Evolutionary conservation across 495 filamentous ascomycete genomes (phyloP).

Genomic region (Platismatia glauca): DNA sequence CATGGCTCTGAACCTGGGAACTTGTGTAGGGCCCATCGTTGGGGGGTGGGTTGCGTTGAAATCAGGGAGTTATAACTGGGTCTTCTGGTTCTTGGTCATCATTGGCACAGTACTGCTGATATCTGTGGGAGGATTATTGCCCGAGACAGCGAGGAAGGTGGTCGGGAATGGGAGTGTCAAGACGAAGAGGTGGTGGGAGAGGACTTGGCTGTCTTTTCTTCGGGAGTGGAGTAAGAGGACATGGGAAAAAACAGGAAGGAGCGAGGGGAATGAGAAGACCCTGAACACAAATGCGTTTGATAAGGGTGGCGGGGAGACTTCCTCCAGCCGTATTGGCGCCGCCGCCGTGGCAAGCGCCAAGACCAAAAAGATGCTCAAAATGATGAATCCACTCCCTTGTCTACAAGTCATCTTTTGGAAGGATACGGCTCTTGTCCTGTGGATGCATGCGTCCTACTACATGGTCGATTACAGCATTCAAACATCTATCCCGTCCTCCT

Average conservation of each 20-base stretch:
- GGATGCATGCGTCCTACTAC: constrained; percentile 34
- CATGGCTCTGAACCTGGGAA: constrained; percentile 18
- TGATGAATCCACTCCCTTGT: constrained; percentile 27
- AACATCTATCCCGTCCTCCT: constrained; percentile 29
- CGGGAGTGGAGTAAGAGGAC: constrained; percentile 4
- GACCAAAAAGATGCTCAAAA: constrained; percentile 18
- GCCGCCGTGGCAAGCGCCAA: not conserved
- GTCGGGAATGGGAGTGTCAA: constrained; percentile 54
- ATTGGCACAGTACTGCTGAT: constrained; percentile 24
- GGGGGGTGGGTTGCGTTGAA: constrained; percentile 19
- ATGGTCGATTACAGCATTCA: constrained; percentile 34
- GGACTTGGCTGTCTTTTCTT: not conserved
- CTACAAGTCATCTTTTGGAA: constrained; percentile 45
- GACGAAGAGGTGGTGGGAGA: constrained; percentile 24
- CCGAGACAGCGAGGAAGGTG: constrained; percentile 62
- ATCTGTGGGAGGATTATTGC: constrained; percentile 45
- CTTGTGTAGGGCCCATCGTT: constrained; percentile 22
- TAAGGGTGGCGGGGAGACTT: not conserved
- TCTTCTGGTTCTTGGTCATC: constrained; percentile 20
- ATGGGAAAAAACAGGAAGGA: constrained; percentile 9
- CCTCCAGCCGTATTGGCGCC: not conserved
- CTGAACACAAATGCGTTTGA: not conserved
- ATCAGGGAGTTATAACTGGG: constrained; percentile 15
- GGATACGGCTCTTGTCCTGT: constrained; percentile 45
- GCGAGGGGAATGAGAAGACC: not conserved